These are phyloP conservation scores for Massarina eburnea DNA, from an alignment of 2,329 filamentous ascomycete genomes.

Conservation along the genomic window DNA sequence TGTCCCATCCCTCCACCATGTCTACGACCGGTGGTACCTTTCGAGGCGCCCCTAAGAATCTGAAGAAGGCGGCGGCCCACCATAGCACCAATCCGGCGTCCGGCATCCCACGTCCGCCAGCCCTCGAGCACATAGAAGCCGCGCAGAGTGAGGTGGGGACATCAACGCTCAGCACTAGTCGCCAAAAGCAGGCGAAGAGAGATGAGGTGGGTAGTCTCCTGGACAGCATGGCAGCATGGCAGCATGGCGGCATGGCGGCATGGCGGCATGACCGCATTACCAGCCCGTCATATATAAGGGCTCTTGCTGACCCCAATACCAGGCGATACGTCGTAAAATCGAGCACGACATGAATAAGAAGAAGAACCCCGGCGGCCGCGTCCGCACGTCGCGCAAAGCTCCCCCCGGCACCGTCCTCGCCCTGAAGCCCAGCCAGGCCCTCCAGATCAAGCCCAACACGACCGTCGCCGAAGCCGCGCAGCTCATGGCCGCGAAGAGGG, in stretches of 20 bases:
- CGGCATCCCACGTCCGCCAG: constrained; percentile 69
- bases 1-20: constrained; percentile 47
- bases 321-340: constrained; percentile 97
- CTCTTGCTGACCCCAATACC: constrained; percentile 20
- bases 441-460: constrained; percentile 95
- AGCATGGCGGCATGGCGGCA: too few species aligned
- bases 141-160: constrained; percentile 60
- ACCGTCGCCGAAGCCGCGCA: constrained; percentile 96
- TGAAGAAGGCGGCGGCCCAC: constrained; percentile 56
- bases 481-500: constrained; percentile 97
- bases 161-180: constrained; percentile 85
- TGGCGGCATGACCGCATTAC: too few species aligned
- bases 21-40: constrained; percentile 65
- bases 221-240: not conserved
- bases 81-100: constrained; percentile 65
- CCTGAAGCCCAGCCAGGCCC: constrained; percentile 89
- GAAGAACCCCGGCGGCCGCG: constrained; percentile 76
- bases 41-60: constrained; percentile 69
- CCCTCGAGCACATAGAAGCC: constrained; percentile 57
- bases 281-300: constrained; percentile 6
- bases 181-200: constrained; percentile 94
- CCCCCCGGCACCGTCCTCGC: constrained; percentile 95
- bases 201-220: constrained; percentile 76
- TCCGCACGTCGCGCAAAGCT: constrained; percentile 86
- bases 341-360: constrained; percentile 98